A percentile compares a stretch with the other conserved stretches of the same genome.
Evolutionary conservation across 2,329 filamentous ascomycete species (phyloP).

Genomic region (Microdochium trichocladiopsis): DNA sequence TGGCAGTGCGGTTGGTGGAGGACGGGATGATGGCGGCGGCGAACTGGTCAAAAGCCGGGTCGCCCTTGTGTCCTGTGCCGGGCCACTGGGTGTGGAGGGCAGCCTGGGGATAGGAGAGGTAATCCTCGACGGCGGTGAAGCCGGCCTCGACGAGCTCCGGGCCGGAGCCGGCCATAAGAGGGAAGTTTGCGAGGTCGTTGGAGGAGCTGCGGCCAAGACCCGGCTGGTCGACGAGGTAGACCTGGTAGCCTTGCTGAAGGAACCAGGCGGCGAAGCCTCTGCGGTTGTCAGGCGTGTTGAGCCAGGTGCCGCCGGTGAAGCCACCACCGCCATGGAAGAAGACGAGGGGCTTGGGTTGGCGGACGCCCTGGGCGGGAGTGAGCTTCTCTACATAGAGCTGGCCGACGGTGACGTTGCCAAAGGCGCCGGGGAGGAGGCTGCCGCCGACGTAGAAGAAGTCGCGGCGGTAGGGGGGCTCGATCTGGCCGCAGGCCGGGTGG

Average conservation of each 20-base stretch:
- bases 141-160: slow-evolving; percentile 13
- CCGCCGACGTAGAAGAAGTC: slow-evolving; percentile 7
- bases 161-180: slow-evolving; percentile 10
- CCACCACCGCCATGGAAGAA: slow-evolving; percentile 19
- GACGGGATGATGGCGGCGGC: slow-evolving; percentile 14
- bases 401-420: background rate
- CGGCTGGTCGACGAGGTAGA: slow-evolving; percentile 29
- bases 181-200: slow-evolving; percentile 11
- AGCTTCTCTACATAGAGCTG: slow-evolving; percentile 5
- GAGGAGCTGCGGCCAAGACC: slow-evolving; percentile 11
- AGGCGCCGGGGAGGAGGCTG: slow-evolving; percentile 2
- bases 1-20: slow-evolving; percentile 15
- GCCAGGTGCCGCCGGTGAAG: slow-evolving; percentile 20
- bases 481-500: slow-evolving; percentile 8
- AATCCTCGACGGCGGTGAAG: slow-evolving; percentile 15
- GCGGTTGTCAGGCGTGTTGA: slow-evolving; percentile 39
- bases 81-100: slow-evolving; percentile 30
- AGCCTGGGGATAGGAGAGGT: slow-evolving; percentile 21
- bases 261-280: slow-evolving; percentile 40
- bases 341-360: slow-evolving; percentile 19
- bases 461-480: slow-evolving; percentile 5
- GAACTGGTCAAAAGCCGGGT: slow-evolving; percentile 6
- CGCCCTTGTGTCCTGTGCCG: slow-evolving; percentile 20
- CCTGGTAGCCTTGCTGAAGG: slow-evolving; percentile 32
- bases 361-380: background rate